A percentile compares a stretch with the other conserved stretches of the same genome.
Evolutionary conservation across 2,329 filamentous ascomycete genomes (phyloP).

Genomic region (Orbilia oligospora): DNA sequence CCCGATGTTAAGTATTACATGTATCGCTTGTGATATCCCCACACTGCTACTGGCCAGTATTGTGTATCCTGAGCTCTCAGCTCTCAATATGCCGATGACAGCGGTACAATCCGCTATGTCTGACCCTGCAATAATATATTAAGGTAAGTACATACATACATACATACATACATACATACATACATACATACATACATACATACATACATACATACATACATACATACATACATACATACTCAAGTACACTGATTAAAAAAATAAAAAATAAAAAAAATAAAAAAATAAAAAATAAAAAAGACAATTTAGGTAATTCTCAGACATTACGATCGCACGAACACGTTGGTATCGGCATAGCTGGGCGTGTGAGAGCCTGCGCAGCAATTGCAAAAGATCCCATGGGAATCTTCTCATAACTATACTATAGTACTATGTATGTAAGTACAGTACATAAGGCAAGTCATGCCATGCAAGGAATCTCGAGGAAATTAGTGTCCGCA

Average conservation of each 20-base stretch:
- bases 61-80: conserved; percentile 10
- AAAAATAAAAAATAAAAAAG: not conserved
- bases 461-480: conserved; percentile 58
- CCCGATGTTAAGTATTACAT: no score
- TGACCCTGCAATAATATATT: not conserved
- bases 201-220: no score
- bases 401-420: conserved; percentile 17
- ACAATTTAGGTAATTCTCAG: conserved; percentile 20
- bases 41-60: not conserved
- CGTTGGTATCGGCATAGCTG: conserved; percentile 43
- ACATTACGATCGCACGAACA: conserved; percentile 35
- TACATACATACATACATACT: no score
- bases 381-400: no score
- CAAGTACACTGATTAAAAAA: no score
- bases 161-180: not conserved
- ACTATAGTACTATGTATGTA: no score
- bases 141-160: not conserved
- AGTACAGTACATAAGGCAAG: conserved; percentile 3
- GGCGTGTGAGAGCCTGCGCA: not conserved
- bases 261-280: no score
- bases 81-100: not conserved
- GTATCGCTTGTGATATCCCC: conserved; percentile 1
- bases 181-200: no score
- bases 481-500: conserved; percentile 59
- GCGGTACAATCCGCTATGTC: conserved; percentile 1